A percentile compares a stretch with the other conserved stretches of the same genome.
Conservation (phyloP, 2,329 filamentous ascomycete species). For the Talaromyces sp. region DNA sequence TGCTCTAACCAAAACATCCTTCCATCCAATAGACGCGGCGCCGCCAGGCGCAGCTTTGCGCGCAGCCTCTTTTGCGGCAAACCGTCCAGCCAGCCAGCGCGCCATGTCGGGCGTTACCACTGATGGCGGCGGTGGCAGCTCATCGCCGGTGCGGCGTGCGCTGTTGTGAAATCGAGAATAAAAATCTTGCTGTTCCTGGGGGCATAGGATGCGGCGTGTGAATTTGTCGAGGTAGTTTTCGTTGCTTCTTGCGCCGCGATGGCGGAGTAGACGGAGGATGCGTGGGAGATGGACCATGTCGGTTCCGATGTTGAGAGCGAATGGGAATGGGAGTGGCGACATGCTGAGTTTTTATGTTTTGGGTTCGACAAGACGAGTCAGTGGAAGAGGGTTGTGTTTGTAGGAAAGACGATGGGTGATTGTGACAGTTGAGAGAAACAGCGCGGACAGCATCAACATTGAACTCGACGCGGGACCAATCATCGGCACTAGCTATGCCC, state of each 20-base stretch:
- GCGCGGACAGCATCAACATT: slow-evolving; percentile 5
- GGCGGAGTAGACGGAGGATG: slow-evolving; percentile 54
- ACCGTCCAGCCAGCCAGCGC: slow-evolving; percentile 47
- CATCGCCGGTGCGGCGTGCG: slow-evolving; percentile 3
- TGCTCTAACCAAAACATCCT: slow-evolving; percentile 50
- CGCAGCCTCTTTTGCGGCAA: slow-evolving; percentile 69
- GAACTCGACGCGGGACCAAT: slow-evolving; percentile 8
- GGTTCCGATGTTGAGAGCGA: slow-evolving; percentile 65
- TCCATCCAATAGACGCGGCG: slow-evolving; percentile 54
- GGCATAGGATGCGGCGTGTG: slow-evolving; percentile 35
- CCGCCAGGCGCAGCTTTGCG: slow-evolving; percentile 61
- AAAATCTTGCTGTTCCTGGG: slow-evolving; percentile 35
- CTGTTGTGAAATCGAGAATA: slow-evolving; percentile 22
- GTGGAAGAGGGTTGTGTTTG: background rate
- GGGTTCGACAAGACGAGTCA: background rate
- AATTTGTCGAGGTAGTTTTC: slow-evolving; percentile 28
- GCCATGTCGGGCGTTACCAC: slow-evolving; percentile 27
- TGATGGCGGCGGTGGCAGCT: background rate
- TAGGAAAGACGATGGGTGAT: background rate
- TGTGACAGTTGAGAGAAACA: background rate
- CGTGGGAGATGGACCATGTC: slow-evolving; percentile 70
- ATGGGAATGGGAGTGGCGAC: slow-evolving; percentile 50
- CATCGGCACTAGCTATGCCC: background rate
- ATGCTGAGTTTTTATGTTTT: slow-evolving; percentile 10
- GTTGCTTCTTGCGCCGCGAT: slow-evolving; percentile 28